Conservation (phyloP, 768 basidiomycete genomes). For the Phylloporus arenicola region DNA sequence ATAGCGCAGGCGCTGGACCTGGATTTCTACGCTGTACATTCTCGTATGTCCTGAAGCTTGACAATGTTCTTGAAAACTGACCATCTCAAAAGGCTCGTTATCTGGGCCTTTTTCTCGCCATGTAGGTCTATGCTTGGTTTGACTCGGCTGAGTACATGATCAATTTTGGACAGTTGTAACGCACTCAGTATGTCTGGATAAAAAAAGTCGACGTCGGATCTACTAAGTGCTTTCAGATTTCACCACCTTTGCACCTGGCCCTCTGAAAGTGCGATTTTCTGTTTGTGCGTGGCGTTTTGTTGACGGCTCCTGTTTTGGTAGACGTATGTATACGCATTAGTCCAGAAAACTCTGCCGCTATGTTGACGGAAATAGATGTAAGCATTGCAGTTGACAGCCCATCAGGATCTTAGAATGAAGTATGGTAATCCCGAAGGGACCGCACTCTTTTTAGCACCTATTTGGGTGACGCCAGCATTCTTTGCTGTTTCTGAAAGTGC, state of each 20-base stretch:
- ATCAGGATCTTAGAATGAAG: neutral
- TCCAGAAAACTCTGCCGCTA: neutral
- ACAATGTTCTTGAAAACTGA: neutral
- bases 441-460: neutral
- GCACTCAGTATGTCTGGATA: neutral
- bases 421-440: neutral
- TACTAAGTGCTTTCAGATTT: neutral
- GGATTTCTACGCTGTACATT: conserved; percentile 1
- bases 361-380: conserved; percentile 1
- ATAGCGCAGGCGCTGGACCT: conserved; percentile 2
- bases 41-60: neutral
- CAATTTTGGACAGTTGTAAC: neutral
- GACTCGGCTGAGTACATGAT: neutral
- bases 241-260: neutral
- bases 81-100: neutral
- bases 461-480: neutral
- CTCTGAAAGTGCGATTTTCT: neutral
- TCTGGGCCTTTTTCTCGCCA: neutral
- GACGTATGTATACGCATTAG: neutral
- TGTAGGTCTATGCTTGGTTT: neutral
- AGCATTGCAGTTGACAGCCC: neutral
- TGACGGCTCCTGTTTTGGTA: neutral
- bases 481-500: conserved; percentile 3
- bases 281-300: neutral
- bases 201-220: neutral